Evolutionary conservation across 2,329 filamentous ascomycete genomes (phyloP), one percentile per base, ranked within the genome.

Genomic region (Trichoderma pleuroti): DNA sequence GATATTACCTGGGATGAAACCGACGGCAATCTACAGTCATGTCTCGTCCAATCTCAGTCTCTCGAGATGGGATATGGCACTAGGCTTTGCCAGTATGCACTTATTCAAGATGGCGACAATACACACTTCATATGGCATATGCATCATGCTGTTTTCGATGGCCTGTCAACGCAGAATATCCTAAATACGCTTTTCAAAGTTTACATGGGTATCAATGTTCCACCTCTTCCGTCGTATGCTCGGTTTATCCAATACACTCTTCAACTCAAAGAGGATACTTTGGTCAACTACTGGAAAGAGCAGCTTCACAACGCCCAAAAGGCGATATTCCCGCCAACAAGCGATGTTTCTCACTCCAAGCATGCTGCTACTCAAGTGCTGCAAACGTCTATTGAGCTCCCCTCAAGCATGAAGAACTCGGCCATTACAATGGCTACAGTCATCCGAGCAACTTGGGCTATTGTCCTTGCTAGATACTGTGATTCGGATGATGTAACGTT

Each of bases 401-500:
- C 61, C 14, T 18, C n/a, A 3, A 57, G 26, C 21, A 52, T 70
- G 28, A 59, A 57, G 1, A 30, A 60, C 4, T 66, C 60, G 2
- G 30, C 67, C 2, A 54, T 74, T 14, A 75, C 74, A 21, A 70
- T 72, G 54, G 74, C 76, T 4, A 74, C 74, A 0, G 52, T 76
- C 5, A 42, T 76, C 11, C 72, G 69, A 34, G 46, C 69, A 0
- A 32, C 69, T 8, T 71, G 69, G 68, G 68, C 68, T 9, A 59
- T 70, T 18, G 68, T 70, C 7, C 68, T 70, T 30, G 69, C 62
- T 7, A 67, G 54, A 67, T 71, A 74, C 52, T 71, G 72, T 21
- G 73, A 73, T 24, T 71, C 72, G 10, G 72, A 72, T 24, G 73
- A 72, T 18, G 66, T 76, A 24, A 49, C 68, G 2, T 77, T 76